These are phyloP conservation scores for Aspergillus persii DNA, from an alignment of 2,329 filamentous ascomycete genomes.

Conservation along the genomic window DNA sequence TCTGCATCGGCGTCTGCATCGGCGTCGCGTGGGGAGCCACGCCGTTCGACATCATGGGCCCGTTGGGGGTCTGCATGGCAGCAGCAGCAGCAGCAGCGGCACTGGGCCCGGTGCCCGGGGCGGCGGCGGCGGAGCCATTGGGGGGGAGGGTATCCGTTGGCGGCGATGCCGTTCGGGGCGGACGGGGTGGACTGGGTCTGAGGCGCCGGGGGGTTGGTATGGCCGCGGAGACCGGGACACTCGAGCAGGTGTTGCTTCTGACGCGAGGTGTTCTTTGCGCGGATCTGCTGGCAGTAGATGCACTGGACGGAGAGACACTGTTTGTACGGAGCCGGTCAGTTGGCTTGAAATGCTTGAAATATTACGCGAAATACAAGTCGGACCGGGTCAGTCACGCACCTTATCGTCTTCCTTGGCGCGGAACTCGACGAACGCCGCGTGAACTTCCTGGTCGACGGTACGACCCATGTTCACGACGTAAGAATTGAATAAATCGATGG, in stretches of 20 bases:
- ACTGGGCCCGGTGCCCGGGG: conserved; percentile 31
- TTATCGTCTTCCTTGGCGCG: conserved; percentile 54
- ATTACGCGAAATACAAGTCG: conserved; percentile 40
- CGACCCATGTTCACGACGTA: conserved; percentile 46
- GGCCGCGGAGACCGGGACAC: conserved; percentile 48
- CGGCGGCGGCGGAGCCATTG: conserved; percentile 34
- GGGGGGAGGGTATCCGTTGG: conserved; percentile 45
- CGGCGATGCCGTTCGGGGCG: conserved; percentile 40
- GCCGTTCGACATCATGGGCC: conserved; percentile 44
- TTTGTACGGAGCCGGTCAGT: conserved; percentile 30
- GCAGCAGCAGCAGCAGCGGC: conserved; percentile 25
- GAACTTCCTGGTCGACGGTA: conserved; percentile 52
- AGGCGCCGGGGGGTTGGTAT: conserved; percentile 42
- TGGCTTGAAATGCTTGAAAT: conserved; percentile 28
- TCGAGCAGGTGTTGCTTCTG: conserved; percentile 53
- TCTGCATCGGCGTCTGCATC: conserved; percentile 43
- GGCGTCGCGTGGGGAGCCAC: conserved; percentile 45
- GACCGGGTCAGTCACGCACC: conserved; percentile 35
- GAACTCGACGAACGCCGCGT: conserved; percentile 54
- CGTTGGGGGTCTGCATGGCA: conserved; percentile 42
- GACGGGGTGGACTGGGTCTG: conserved; percentile 37
- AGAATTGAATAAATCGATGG: conserved; percentile 24
- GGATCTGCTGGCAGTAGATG: conserved; percentile 54
- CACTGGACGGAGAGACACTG: conserved; percentile 54
- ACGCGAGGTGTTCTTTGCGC: conserved; percentile 53